Conservation (phyloP, 2,329 filamentous ascomycete genomes). For the Sporothrix curviconia region DNA sequence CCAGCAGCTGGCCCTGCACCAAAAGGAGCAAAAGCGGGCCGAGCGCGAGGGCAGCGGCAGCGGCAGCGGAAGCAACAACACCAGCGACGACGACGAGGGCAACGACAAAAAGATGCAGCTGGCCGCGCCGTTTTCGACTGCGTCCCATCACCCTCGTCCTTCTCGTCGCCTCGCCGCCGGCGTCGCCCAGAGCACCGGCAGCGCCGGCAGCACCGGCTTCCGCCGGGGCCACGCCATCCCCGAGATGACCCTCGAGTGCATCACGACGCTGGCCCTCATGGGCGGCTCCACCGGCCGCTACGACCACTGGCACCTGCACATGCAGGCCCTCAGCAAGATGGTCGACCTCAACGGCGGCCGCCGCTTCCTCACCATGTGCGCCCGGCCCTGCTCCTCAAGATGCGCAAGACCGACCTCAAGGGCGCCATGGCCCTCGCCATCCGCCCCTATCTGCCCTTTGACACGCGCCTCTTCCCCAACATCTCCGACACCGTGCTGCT, state of each 20-base stretch:
- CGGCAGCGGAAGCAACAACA: not conserved
- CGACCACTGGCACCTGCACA: slow-evolving; percentile 34
- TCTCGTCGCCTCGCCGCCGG: not conserved
- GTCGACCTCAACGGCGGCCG: slow-evolving; percentile 26
- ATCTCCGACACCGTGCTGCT: slow-evolving; percentile 23
- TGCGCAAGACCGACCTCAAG: slow-evolving; percentile 30
- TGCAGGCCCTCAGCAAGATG: slow-evolving; percentile 29
- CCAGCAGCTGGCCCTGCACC: slow-evolving; percentile 14
- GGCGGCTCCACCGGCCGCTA: slow-evolving; percentile 30
- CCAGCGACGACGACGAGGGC: not conserved
- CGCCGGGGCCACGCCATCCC: slow-evolving; percentile 12
- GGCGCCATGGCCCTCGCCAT: slow-evolving; percentile 28
- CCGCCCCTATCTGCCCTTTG: slow-evolving; percentile 28
- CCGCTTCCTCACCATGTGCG: slow-evolving; percentile 11
- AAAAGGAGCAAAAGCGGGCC: not conserved
- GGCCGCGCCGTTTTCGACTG: too few species aligned
- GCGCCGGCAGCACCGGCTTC: not conserved
- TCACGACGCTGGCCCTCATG: slow-evolving; percentile 27
- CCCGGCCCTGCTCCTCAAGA: slow-evolving; percentile 18
- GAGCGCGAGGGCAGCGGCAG: not conserved
- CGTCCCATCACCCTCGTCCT: not conserved
- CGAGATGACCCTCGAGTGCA: slow-evolving; percentile 27
- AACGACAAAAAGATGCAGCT: not conserved
- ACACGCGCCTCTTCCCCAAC: slow-evolving; percentile 20
- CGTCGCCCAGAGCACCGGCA: not conserved